Evolutionary conservation across 2,329 filamentous ascomycete species (phyloP), one percentile per base, ranked within the genome.

Genomic region (Calonectria crousiana): DNA sequence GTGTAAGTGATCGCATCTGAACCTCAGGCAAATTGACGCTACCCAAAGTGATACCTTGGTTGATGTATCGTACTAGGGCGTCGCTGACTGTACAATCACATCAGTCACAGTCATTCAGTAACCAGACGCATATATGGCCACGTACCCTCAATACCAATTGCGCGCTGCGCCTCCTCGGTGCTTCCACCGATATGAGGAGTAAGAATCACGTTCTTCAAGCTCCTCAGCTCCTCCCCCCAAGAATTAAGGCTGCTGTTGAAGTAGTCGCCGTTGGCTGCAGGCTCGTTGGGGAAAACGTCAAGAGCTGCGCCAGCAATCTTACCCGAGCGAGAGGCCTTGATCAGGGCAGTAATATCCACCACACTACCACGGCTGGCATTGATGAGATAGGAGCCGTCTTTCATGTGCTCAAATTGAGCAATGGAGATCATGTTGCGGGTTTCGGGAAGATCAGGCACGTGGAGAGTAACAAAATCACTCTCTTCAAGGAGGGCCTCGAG

Each of bases 1-100:
- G 90, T 2, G 95, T 98, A 80, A 98, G 87, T n/a, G 93, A 95
- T 79, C 97, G 94, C 81, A 99, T 90, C 79, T 93, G 93, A 79
- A 98, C 94, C 86, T 98, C 97, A n/a, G 97, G 97, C 88, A 99
- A 89, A 87, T 99, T 99, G 84, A 98, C 97, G 75, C 96, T 95
- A 78, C 95, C 96, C 32, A 97, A 86, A 4, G 97, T 99, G 71
- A 93, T 92, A 74, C 97, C 97, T 85, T 97, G 95, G 87, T 98
- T 99, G 84, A 98, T 97, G 85, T 98, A 99, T 81, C 95, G 92
- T 72, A 98, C 94, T 67, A 99, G 89, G 51, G 96, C 94, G 62
- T 97, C 93, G 77, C 91, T 92, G 73, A 99, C 97, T 92, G 74
- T 56, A 18, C 18, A 67, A 64, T 74, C 65, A 74, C 49, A 69